Percentiles rank a stretch among this genome's conserved stretches.
phyloP scores from a whole-genome alignment of 192 early-diverging fungal species.

The Phlyctochytrium bullatum region DNA sequence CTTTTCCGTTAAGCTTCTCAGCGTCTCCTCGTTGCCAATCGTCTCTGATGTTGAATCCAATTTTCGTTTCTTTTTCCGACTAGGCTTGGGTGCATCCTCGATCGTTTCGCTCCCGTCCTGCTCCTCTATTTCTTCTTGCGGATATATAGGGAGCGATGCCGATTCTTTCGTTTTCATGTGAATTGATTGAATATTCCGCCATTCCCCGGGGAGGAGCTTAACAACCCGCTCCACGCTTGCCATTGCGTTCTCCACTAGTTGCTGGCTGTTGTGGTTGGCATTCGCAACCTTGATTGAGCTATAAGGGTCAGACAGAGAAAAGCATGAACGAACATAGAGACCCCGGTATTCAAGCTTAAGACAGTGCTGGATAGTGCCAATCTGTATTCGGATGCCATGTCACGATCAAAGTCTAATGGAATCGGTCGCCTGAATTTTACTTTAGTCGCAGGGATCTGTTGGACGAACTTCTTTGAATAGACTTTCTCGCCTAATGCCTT shows the following conservation, averaged over 20 bases:
- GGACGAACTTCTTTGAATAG: constrained; percentile 69
- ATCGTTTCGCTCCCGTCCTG: too few relatives aligned
- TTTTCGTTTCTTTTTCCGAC: constrained; percentile 1
- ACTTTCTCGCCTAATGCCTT: constrained; percentile 79
- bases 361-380: too few relatives aligned
- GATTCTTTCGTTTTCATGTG: constrained; percentile 80
- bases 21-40: neutral
- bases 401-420: constrained; percentile 64
- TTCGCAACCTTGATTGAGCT: constrained; percentile 75
- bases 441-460: constrained; percentile 19
- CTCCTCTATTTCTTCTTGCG: neutral
- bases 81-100: too few relatives aligned
- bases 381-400: too few relatives aligned
- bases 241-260: constrained; percentile 79
- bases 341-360: too few relatives aligned
- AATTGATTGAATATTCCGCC: constrained; percentile 81
- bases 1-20: neutral
- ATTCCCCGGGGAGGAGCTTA: constrained; percentile 69
- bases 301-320: constrained; percentile 17
- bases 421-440: constrained; percentile 59
- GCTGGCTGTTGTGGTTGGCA: constrained; percentile 50
- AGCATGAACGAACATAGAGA: too few relatives aligned
- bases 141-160: constrained; percentile 69
- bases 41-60: neutral
- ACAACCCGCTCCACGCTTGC: constrained; percentile 57